These are phyloP conservation scores for Mycosarcoma mackinlayi DNA, from an alignment of 1,284 basidiomycete species.

Conservation along the genomic window DNA sequence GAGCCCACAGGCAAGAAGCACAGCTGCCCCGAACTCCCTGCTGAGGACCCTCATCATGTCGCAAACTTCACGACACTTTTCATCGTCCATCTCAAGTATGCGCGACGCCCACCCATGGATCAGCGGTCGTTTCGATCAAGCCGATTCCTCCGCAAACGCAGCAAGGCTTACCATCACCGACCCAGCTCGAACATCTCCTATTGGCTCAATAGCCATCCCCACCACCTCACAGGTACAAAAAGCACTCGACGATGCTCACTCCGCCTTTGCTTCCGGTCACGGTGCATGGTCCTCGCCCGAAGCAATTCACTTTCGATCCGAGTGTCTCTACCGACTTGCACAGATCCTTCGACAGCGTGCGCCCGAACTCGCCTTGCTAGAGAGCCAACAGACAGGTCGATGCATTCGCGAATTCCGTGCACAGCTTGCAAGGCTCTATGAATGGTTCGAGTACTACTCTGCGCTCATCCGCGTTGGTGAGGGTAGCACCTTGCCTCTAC, in stretches of 20 bases:
- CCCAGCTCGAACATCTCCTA: slow-evolving; percentile 9
- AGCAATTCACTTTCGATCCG: slow-evolving; percentile 24
- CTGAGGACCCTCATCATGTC: background rate
- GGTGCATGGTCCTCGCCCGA: slow-evolving; percentile 26
- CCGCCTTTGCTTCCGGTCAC: slow-evolving; percentile 15
- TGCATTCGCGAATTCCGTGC: slow-evolving; percentile 36
- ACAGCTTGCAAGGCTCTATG: slow-evolving; percentile 32
- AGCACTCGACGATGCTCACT: slow-evolving; percentile 19
- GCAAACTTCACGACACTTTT: background rate
- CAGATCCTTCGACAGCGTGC: slow-evolving; percentile 24
- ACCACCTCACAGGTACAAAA: slow-evolving; percentile 13
- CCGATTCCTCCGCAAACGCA: background rate
- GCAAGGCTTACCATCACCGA: slow-evolving; percentile 12
- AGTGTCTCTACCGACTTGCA: slow-evolving; percentile 22
- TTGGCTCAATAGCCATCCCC: slow-evolving; percentile 26
- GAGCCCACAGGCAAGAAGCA: background rate
- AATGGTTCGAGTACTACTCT: slow-evolving; percentile 41
- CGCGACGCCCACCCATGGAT: slow-evolving; percentile 19
- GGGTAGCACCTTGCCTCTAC: slow-evolving; percentile 73
- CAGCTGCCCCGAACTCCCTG: background rate
- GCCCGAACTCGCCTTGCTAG: slow-evolving; percentile 23
- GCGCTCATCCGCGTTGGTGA: slow-evolving; percentile 18
- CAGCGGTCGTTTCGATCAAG: slow-evolving; percentile 18
- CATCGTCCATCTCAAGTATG: background rate
- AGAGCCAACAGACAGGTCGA: slow-evolving; percentile 29